These are phyloP conservation scores for Mayamaea pseudoterrestris DNA, from an alignment of 108 stramenopile genomes.

Conservation along the genomic window DNA sequence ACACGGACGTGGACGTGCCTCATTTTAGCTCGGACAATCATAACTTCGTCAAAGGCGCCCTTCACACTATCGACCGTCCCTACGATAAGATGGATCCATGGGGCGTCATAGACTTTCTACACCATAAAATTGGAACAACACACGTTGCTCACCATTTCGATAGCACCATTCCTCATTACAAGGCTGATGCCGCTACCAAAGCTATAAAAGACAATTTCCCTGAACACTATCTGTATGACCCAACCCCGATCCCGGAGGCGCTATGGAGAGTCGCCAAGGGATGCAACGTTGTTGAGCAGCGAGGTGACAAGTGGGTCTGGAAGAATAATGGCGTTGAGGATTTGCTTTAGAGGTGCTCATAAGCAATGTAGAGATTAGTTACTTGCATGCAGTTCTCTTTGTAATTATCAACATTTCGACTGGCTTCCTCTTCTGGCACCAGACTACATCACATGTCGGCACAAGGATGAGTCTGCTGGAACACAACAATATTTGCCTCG, in stretches of 20 bases:
- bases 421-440: too few species aligned
- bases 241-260: conserved; percentile 77
- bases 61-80: conserved; percentile 95
- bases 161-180: conserved; percentile 81
- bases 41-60: conserved; percentile 91
- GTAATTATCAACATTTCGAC: too few species aligned
- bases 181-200: conserved; percentile 78
- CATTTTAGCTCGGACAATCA: conserved; percentile 87
- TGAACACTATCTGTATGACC: conserved; percentile 71
- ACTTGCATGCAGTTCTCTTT: too few species aligned
- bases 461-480: too few species aligned
- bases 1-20: conserved; percentile 94
- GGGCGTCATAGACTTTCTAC: conserved; percentile 85
- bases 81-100: conserved; percentile 84
- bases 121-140: conserved; percentile 93
- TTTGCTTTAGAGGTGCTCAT: too few species aligned
- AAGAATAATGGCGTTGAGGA: conserved; percentile 66
- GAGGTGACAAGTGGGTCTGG: conserved; percentile 65
- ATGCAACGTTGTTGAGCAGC: conserved; percentile 65
- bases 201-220: conserved; percentile 79
- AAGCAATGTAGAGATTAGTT: not conserved
- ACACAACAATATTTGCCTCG: too few species aligned
- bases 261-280: conserved; percentile 78
- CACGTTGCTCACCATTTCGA: conserved; percentile 97
- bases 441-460: too few species aligned